Conservation (phyloP, 805 yeast genomes). For the Yarrowia sp. region DNA sequence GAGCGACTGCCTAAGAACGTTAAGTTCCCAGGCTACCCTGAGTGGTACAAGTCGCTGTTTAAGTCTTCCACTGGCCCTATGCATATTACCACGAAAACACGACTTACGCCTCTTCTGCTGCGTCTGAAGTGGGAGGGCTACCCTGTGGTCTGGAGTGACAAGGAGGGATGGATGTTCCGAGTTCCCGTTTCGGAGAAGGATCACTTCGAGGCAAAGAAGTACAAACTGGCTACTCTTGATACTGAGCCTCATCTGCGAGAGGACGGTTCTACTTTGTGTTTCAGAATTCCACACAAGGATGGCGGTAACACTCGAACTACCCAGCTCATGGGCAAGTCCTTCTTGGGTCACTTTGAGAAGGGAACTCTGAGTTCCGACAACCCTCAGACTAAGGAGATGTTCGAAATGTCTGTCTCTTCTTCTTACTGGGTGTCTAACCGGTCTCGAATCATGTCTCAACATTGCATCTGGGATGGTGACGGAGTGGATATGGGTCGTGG, state of each 20-base stretch:
- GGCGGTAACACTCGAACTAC: constrained; percentile 76
- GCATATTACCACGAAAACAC: constrained; percentile 64
- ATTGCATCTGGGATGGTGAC: constrained; percentile 59
- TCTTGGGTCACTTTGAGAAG: constrained; percentile 66
- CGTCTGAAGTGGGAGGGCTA: constrained; percentile 79
- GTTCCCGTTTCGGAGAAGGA: constrained; percentile 44
- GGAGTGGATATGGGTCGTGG: neutral
- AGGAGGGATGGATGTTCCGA: constrained; percentile 85
- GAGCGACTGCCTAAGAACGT: constrained; percentile 48
- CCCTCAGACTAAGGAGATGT: constrained; percentile 70
- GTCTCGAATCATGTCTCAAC: constrained; percentile 77
- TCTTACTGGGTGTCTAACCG: constrained; percentile 94
- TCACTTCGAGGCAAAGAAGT: constrained; percentile 39
- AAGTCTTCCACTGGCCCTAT: constrained; percentile 45
- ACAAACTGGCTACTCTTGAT: constrained; percentile 28
- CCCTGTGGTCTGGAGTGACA: constrained; percentile 78
- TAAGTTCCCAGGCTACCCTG: constrained; percentile 85
- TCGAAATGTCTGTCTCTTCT: constrained; percentile 72
- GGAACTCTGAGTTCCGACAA: constrained; percentile 70
- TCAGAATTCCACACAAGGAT: constrained; percentile 85
- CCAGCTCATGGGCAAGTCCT: constrained; percentile 72
- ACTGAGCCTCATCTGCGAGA: constrained; percentile 35
- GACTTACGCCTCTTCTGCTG: constrained; percentile 73
- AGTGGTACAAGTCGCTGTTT: constrained; percentile 76
- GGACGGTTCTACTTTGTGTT: constrained; percentile 41